Evolutionary conservation across 495 filamentous ascomycete species (phyloP).

Genomic region (Penicillium diatomitis): DNA sequence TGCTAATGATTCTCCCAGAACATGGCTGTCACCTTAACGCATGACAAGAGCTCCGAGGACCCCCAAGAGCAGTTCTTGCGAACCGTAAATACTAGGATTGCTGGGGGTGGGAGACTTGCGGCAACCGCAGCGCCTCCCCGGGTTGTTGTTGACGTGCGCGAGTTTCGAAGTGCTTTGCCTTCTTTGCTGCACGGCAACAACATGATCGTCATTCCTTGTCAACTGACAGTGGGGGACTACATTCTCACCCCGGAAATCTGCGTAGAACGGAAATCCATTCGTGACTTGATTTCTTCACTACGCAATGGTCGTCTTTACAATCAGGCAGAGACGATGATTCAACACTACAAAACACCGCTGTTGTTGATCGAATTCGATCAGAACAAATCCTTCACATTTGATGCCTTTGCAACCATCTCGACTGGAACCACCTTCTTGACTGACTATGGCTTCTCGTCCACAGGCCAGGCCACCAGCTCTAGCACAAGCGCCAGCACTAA

Average conservation of each 20-base stretch:
- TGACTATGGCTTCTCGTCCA: constrained; percentile 58
- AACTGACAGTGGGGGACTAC: constrained; percentile 95
- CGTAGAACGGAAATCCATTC: constrained; percentile 87
- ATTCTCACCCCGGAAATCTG: constrained; percentile 84
- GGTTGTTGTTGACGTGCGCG: constrained; percentile 89
- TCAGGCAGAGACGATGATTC: constrained; percentile 89
- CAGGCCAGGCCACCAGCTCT: constrained; percentile 46
- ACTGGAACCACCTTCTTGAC: constrained; percentile 31
- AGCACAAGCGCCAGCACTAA: constrained; percentile 36
- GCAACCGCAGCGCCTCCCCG: constrained; percentile 88
- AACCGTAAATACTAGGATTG: constrained; percentile 94
- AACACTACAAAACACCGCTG: constrained; percentile 84
- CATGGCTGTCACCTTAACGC: constrained; percentile 80
- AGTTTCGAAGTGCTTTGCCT: constrained; percentile 87
- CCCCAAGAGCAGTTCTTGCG: constrained; percentile 89
- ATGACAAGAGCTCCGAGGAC: constrained; percentile 66
- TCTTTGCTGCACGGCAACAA: constrained; percentile 82
- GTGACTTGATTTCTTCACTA: constrained; percentile 84
- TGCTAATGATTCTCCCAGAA: constrained; percentile 27
- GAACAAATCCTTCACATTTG: constrained; percentile 92
- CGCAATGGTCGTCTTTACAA: constrained; percentile 84
- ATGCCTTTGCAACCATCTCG: constrained; percentile 60
- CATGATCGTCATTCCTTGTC: constrained; percentile 82
- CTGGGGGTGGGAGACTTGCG: constrained; percentile 78
- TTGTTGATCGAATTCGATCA: constrained; percentile 97